Conservation (phyloP, 257 asterid species). For the Solanum ossicruentum region DNA sequence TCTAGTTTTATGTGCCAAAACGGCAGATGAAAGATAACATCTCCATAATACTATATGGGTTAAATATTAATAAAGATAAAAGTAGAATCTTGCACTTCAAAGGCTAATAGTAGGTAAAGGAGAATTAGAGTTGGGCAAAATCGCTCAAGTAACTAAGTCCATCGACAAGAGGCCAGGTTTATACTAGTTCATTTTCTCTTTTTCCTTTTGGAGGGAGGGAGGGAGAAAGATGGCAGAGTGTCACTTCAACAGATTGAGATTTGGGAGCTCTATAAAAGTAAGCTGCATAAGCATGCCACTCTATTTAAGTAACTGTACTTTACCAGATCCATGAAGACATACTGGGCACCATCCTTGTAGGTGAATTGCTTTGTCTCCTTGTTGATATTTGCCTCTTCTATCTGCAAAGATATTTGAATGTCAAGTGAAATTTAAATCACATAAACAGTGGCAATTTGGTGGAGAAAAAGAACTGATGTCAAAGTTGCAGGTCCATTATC, state of each 20-base stretch:
- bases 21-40: not conserved
- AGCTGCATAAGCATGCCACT: not conserved
- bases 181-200: not conserved
- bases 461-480: not conserved
- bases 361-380: conserved; percentile 90
- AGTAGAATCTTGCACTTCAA: not conserved
- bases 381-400: conserved; percentile 71
- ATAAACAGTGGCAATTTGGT: not conserved
- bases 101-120: not conserved
- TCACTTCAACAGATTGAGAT: not conserved
- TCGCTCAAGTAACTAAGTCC: not conserved
- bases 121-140: not conserved
- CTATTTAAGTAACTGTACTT: not conserved
- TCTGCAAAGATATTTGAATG: conserved; percentile 28
- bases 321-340: conserved; percentile 94
- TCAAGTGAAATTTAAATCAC: not conserved
- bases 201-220: not conserved
- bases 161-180: not conserved
- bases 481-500: not conserved
- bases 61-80: not conserved
- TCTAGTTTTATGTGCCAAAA: not conserved
- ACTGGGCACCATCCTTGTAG: conserved; percentile 84
- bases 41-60: not conserved
- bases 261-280: not conserved
- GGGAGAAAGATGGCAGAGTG: not conserved